A percentile compares a stretch with the other conserved stretches of the same genome.
These are phyloP conservation scores for Colletotrichum ledebouriae DNA, from an alignment of 2,329 filamentous ascomycete species.

Conservation along the genomic window DNA sequence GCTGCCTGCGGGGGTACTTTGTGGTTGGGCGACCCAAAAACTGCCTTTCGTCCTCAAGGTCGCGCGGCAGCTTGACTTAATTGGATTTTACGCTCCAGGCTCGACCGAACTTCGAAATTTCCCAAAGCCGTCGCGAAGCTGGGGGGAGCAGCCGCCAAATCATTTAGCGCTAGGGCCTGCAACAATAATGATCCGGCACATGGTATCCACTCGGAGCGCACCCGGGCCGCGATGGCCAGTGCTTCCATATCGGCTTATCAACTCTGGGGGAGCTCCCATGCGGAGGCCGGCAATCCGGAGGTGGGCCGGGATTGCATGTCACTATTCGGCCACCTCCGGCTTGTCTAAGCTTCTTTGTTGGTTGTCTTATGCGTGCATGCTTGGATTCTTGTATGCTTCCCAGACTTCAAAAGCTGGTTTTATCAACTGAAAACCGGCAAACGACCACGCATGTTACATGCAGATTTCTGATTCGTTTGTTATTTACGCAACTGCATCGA, in stretches of 20 bases:
- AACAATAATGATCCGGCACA: conserved; percentile 53
- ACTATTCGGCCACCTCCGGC: conserved; percentile 24
- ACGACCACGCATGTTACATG: no score
- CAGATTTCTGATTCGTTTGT: no score
- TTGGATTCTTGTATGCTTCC: not conserved
- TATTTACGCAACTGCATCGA: no score
- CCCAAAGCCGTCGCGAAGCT: conserved; percentile 52
- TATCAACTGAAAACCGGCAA: no score
- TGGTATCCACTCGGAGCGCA: conserved; percentile 28
- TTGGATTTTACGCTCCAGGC: conserved; percentile 32
- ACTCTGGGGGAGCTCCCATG: conserved; percentile 7
- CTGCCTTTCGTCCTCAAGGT: conserved; percentile 22
- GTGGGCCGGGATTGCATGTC: conserved; percentile 35
- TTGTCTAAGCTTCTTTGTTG: not conserved
- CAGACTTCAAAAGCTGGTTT: no score
- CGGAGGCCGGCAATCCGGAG: conserved; percentile 32
- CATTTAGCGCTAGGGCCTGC: conserved; percentile 56
- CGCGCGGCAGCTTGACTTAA: conserved; percentile 37
- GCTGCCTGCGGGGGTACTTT: conserved; percentile 17
- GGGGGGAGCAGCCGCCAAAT: conserved; percentile 57
- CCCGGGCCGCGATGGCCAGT: conserved; percentile 19
- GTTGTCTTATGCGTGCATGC: not conserved
- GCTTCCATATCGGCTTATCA: conserved; percentile 4
- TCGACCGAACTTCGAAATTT: conserved; percentile 55
- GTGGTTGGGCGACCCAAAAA: conserved; percentile 1